Evolutionary conservation across 1,284 basidiomycete genomes (phyloP), one percentile per base, ranked within the genome.

Genomic region (Ustilago xerochloae): DNA sequence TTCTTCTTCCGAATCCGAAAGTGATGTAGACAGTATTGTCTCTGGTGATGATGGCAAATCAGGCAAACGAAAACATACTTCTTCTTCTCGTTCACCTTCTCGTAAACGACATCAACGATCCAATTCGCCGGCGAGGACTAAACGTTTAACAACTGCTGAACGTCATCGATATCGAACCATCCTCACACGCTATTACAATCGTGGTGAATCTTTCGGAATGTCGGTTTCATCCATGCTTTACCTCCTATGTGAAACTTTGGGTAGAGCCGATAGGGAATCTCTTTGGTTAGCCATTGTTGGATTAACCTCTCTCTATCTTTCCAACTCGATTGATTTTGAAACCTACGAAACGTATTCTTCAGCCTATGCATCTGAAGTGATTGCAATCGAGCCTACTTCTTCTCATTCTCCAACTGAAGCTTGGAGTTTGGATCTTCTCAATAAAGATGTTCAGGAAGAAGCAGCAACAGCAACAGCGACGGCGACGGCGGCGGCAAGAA

Each of bases 281-380:
- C 87, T 99, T 82, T 94, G 92, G 93, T 88, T 96, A 46, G 94
- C 95, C 16, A 94, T 99, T 64, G 88, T 99, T 47, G 94, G 94
- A 20, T 88, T 98, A 22, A 98, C 97, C 10, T 91, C 91, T 81
- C 97, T 99, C 86, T 99, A 97, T 85, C 89, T 89, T 30, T 90
- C 92, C 15, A 90, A 92, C 47, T 90, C 91, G 77, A 94, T 98
- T 87, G 92, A 95, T 71, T 90, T 93, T 50, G 89, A 91, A 30
- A 88, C 88, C 47, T 99, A 99, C 86, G 93, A 97, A 18, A 77
- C 73, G 18, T 75, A 78, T 46, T 72, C 81, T 2, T 29, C 68
- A 1, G 75, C 75, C 2, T 73, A 81, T 20, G 78, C 79, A 3
- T 76, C 76, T 3, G 81, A 81, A 49, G 81, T 81, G 22, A 49